Percentiles rank a stretch among this genome's conserved stretches.
Conservation (phyloP, 768 basidiomycete species). For the Boletus sensibilis region DNA sequence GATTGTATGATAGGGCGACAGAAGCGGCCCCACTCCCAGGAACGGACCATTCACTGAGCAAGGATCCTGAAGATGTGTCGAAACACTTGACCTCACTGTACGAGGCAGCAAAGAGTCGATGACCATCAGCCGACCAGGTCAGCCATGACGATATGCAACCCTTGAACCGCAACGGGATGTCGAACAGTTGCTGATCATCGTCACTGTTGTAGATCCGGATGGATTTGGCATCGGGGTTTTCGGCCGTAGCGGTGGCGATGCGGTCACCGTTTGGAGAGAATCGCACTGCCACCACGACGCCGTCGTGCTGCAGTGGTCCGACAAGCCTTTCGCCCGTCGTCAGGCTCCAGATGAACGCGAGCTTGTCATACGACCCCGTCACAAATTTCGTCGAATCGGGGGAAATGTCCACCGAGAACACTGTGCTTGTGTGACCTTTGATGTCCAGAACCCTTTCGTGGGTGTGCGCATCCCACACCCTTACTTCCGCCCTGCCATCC, state of each 20-base stretch:
- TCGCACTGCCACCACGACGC: background rate
- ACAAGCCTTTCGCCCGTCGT: background rate
- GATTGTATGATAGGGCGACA: too few species aligned
- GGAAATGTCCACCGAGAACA: background rate
- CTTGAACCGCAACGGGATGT: background rate
- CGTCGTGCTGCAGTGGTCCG: background rate
- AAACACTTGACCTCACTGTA: too few species aligned
- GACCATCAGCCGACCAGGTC: too few species aligned
- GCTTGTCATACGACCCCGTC: background rate
- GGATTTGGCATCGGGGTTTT: background rate
- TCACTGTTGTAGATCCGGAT: slow-evolving; percentile 5
- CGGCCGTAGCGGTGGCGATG: background rate
- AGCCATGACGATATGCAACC: background rate
- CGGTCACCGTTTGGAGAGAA: slow-evolving; percentile 7
- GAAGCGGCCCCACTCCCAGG: too few species aligned
- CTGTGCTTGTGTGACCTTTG: too few species aligned
- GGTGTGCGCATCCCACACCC: too few species aligned
- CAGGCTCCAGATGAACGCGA: background rate
- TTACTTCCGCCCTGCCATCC: too few species aligned
- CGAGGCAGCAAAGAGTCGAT: too few species aligned
- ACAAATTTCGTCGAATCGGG: background rate
- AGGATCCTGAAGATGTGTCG: too few species aligned
- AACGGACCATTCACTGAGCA: background rate
- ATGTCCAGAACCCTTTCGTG: too few species aligned
- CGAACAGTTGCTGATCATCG: background rate